These are phyloP conservation scores for Orbilia ellipsospora DNA, from an alignment of 2,329 filamentous ascomycete species.

Conservation along the genomic window DNA sequence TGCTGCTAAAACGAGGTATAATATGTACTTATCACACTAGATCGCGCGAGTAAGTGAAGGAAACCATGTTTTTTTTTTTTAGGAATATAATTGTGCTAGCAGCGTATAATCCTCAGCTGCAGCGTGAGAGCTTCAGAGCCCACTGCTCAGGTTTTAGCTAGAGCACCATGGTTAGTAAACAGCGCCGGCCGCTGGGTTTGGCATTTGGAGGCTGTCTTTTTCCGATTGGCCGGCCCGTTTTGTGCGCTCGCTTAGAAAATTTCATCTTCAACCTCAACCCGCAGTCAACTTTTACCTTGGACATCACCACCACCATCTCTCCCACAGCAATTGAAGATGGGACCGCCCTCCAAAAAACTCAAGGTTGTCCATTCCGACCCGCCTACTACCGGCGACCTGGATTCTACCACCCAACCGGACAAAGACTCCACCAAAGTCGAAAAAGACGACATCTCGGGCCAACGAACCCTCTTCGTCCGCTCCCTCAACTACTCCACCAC, in stretches of 20 bases:
- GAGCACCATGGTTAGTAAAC: too few species aligned
- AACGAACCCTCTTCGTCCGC: slow-evolving; percentile 86
- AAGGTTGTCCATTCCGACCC: slow-evolving; percentile 37
- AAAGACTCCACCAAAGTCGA: slow-evolving; percentile 17
- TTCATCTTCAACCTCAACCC: slow-evolving; percentile 7
- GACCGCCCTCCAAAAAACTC: slow-evolving; percentile 46
- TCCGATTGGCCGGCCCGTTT: not conserved
- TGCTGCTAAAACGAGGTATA: too few species aligned
- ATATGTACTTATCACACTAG: too few species aligned
- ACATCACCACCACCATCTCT: slow-evolving; percentile 1
- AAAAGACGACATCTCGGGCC: slow-evolving; percentile 57
- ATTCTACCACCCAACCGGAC: slow-evolving; percentile 12
- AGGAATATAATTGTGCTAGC: too few species aligned
- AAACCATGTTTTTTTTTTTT: too few species aligned
- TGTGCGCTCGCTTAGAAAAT: slow-evolving; percentile 16
- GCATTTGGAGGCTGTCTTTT: not conserved
- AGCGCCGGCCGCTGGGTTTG: too few species aligned
- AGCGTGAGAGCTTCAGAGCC: too few species aligned
- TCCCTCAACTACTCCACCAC: slow-evolving; percentile 82
- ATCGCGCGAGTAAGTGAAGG: too few species aligned
- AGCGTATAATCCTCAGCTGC: too few species aligned
- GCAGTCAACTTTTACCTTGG: not conserved
- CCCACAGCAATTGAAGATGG: slow-evolving; percentile 19
- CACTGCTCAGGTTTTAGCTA: too few species aligned
- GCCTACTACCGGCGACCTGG: slow-evolving; percentile 7